A percentile compares a stretch with the other conserved stretches of the same genome.
Conservation (phyloP, 257 asterid genomes). For the Ilex aquifolium region DNA sequence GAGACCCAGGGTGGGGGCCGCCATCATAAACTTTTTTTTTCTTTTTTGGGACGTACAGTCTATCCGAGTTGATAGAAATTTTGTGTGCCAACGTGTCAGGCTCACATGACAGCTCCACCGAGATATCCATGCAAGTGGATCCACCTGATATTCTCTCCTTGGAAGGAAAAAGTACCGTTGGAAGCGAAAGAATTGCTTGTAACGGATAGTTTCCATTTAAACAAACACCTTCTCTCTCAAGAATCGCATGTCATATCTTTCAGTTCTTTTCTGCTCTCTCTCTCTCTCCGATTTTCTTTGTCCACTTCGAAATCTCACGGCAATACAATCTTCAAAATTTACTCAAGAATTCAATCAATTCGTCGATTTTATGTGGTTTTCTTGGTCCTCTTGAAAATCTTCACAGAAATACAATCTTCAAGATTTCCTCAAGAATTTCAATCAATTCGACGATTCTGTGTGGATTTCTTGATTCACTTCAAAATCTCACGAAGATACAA, state of each 20-base stretch:
- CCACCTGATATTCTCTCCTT: background rate
- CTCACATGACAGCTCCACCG: too few relatives aligned
- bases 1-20: too few relatives aligned
- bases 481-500: background rate
- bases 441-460: too few relatives aligned
- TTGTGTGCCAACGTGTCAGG: too few relatives aligned
- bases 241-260: conserved; percentile 2
- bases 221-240: background rate
- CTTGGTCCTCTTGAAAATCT: background rate
- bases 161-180: conserved; percentile 42
- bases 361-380: background rate
- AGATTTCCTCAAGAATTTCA: too few relatives aligned
- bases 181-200: conserved; percentile 20
- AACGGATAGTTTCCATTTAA: conserved; percentile 67
- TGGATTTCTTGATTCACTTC: background rate
- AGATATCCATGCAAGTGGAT: too few relatives aligned
- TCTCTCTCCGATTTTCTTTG: background rate
- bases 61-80: too few relatives aligned
- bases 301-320: background rate
- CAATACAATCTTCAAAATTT: too few relatives aligned
- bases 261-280: conserved; percentile 11
- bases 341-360: too few relatives aligned
- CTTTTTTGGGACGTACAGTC: too few relatives aligned
- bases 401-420: too few relatives aligned
- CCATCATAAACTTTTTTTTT: too few relatives aligned